These are phyloP conservation scores for Ustilago trichophora DNA, from an alignment of 1,284 basidiomycete species.

Conservation along the genomic window DNA sequence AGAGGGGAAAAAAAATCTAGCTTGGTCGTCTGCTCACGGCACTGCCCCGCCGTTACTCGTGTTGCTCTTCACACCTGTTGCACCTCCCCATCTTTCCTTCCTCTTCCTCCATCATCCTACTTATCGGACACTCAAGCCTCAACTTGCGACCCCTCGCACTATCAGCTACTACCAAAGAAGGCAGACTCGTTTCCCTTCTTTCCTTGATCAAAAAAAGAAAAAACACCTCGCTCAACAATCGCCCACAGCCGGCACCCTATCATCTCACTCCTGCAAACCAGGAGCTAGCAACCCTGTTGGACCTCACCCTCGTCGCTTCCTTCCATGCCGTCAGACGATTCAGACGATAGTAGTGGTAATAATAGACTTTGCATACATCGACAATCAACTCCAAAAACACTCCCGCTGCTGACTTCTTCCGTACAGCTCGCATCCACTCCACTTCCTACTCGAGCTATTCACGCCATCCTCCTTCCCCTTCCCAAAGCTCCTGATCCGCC, in stretches of 20 bases:
- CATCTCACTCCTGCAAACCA: conserved; percentile 36
- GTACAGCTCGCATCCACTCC: conserved; percentile 3
- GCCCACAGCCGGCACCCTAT: conserved; percentile 35
- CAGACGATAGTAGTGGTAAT: conserved; percentile 58
- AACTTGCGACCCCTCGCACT: conserved; percentile 1
- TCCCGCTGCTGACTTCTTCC: conserved; percentile 11
- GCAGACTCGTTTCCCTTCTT: too few relatives aligned
- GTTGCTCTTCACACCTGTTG: too few relatives aligned
- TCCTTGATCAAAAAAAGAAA: too few relatives aligned
- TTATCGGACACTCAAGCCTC: neutral
- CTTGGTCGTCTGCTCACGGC: conserved; percentile 10
- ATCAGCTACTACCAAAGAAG: too few relatives aligned
- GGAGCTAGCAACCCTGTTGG: conserved; percentile 51
- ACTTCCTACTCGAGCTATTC: conserved; percentile 21
- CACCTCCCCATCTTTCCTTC: neutral
- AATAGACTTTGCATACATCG: conserved; percentile 30
- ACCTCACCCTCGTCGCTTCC: conserved; percentile 33
- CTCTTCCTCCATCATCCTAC: neutral
- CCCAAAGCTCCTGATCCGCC: conserved; percentile 52
- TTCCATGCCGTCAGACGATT: conserved; percentile 57
- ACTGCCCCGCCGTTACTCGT: too few relatives aligned
- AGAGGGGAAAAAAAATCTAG: too few relatives aligned
- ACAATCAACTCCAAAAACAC: neutral
- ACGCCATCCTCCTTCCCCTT: conserved; percentile 40
- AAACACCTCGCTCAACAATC: neutral